These are phyloP conservation scores for Fraxinus sp. DNA, from an alignment of 305 asterid genomes.

Conservation along the genomic window DNA sequence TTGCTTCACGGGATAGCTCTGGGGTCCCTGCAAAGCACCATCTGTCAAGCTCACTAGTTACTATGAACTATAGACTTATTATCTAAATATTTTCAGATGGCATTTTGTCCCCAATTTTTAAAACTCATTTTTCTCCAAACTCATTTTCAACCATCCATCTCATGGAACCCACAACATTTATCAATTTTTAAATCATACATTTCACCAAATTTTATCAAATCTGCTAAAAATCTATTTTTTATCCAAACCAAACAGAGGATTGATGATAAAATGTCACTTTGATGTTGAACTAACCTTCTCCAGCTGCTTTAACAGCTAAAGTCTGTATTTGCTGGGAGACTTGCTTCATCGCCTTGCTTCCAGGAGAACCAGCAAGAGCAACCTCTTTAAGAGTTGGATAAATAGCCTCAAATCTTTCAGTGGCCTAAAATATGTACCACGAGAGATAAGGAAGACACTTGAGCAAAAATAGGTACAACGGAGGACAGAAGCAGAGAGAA, in stretches of 20 bases:
- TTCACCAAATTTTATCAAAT: neutral
- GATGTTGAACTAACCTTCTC: constrained; percentile 53
- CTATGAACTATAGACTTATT: neutral
- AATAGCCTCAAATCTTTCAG: constrained; percentile 80
- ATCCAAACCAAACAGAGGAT: neutral
- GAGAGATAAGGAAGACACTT: neutral
- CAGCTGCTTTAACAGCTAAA: constrained; percentile 55
- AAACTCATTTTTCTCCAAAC: neutral
- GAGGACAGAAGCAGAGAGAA: constrained; percentile 9
- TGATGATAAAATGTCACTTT: constrained; percentile 1
- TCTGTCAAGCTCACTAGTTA: neutral
- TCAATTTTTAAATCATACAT: neutral
- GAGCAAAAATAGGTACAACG: neutral
- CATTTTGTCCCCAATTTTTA: neutral
- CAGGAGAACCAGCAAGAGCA: constrained; percentile 82
- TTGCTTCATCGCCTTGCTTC: constrained; percentile 94
- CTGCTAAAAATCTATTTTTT: neutral
- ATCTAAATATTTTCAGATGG: neutral
- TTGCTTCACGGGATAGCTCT: constrained; percentile 45
- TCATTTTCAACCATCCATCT: neutral
- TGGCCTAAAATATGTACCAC: constrained; percentile 44
- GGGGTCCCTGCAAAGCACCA: constrained; percentile 37
- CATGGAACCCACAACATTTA: neutral
- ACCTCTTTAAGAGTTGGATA: constrained; percentile 77
- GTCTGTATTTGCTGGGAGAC: constrained; percentile 62